Percentiles rank a stretch among this genome's conserved stretches.
phyloP scores from a whole-genome alignment of 768 basidiomycete species.

The Podaxis pistillaris region DNA sequence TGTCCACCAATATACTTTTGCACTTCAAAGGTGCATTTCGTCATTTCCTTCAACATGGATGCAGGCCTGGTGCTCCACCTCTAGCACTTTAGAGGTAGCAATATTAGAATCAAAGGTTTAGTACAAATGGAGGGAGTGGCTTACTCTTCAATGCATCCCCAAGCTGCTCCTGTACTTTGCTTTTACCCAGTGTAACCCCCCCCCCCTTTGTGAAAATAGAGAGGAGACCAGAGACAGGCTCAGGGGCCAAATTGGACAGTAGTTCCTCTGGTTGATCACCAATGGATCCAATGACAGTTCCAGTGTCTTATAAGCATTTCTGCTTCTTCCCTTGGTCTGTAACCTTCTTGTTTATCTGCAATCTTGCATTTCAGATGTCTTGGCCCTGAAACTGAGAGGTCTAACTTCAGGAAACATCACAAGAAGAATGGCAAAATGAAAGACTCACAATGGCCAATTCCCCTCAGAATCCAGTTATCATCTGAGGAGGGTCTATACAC shows the following conservation, averaged over 20 bases:
- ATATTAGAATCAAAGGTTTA: background rate
- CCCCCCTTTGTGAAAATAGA: background rate
- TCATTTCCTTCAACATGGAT: background rate
- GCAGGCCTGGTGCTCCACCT: background rate
- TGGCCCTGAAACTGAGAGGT: conserved; percentile 71
- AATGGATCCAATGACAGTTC: too few species aligned
- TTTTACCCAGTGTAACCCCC: background rate
- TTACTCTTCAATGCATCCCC: background rate
- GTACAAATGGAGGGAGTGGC: background rate
- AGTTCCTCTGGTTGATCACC: too few species aligned
- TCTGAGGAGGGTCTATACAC: too few species aligned
- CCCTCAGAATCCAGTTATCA: too few species aligned
- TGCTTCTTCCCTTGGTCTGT: too few species aligned
- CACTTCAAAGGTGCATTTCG: too few species aligned
- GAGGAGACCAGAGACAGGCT: background rate
- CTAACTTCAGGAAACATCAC: conserved; percentile 69
- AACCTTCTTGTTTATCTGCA: too few species aligned
- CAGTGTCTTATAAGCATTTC: too few species aligned
- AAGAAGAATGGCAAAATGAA: conserved; percentile 19
- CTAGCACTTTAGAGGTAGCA: background rate
- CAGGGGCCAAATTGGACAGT: too few species aligned
- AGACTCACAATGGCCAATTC: too few species aligned
- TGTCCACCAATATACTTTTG: too few species aligned
- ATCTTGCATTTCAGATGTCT: background rate
- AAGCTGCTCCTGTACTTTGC: background rate